phyloP scores from a whole-genome alignment of 768 basidiomycete species.

The Wakefieldia striispora region DNA sequence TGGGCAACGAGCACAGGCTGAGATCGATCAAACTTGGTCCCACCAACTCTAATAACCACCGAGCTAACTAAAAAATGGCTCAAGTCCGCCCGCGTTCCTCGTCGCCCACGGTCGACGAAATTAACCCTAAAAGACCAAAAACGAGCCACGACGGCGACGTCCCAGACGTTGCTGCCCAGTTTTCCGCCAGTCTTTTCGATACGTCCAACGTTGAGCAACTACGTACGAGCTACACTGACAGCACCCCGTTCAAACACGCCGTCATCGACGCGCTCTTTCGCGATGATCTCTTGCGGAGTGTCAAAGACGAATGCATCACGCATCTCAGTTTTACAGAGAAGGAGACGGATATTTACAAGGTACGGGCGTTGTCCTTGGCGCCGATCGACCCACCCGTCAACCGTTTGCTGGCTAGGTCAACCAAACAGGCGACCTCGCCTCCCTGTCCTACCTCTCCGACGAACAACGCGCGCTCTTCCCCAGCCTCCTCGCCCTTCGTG shows the following conservation, averaged over 20 bases:
- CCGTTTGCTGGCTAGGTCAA: conserved; percentile 60
- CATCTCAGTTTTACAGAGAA: conserved; percentile 87
- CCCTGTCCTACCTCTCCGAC: conserved; percentile 80
- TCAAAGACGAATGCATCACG: conserved; percentile 79
- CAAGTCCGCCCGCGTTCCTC: conserved; percentile 47
- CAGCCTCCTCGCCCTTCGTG: conserved; percentile 75
- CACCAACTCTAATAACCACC: neutral
- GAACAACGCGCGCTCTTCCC: conserved; percentile 79
- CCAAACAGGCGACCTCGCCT: conserved; percentile 96
- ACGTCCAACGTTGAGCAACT: conserved; percentile 54
- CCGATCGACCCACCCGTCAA: neutral
- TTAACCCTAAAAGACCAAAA: conserved; percentile 37
- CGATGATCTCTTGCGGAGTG: conserved; percentile 73
- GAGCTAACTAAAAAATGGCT: conserved; percentile 29
- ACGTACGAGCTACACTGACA: conserved; percentile 52
- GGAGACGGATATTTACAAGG: conserved; percentile 99
- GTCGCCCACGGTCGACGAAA: conserved; percentile 34
- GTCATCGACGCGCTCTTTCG: conserved; percentile 80
- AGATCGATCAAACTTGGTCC: no score
- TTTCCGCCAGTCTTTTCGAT: conserved; percentile 50
- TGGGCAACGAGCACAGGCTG: no score
- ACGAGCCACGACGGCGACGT: conserved; percentile 29
- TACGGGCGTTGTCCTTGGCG: conserved; percentile 26
- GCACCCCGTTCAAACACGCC: conserved; percentile 78
- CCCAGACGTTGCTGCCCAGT: conserved; percentile 18